Evolutionary conservation across 1,139 yeast genomes (phyloP).

Genomic region (Nakaseomyces nivariensis): DNA sequence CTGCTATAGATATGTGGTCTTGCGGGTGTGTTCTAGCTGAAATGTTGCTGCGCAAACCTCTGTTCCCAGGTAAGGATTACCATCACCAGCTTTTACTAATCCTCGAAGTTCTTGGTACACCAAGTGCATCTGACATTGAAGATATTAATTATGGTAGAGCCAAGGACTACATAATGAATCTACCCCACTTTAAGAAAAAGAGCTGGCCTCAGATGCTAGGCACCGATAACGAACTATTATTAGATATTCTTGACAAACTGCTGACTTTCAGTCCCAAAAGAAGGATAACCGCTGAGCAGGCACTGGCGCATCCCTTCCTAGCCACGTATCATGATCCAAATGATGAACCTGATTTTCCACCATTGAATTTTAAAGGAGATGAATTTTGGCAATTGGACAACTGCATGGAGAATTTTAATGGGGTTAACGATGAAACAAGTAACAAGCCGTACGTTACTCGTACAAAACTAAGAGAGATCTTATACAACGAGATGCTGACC

Average conservation of each 20-base stretch:
- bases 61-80: slow-evolving; percentile 75
- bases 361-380: slow-evolving; percentile 38
- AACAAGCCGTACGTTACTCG: slow-evolving; percentile 19
- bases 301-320: slow-evolving; percentile 57
- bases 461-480: slow-evolving; percentile 35
- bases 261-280: slow-evolving; percentile 55
- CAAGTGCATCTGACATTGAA: slow-evolving; percentile 45
- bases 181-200: slow-evolving; percentile 44
- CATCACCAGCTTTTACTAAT: slow-evolving; percentile 56
- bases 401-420: slow-evolving; percentile 32
- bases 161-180: slow-evolving; percentile 46
- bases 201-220: slow-evolving; percentile 39
- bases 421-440: slow-evolving; percentile 23
- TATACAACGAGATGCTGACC: slow-evolving; percentile 47
- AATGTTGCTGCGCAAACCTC: slow-evolving; percentile 49
- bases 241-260: slow-evolving; percentile 51
- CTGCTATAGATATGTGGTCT: slow-evolving; percentile 71
- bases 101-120: slow-evolving; percentile 56
- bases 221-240: slow-evolving; percentile 42
- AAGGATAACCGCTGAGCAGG: slow-evolving; percentile 55
- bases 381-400: slow-evolving; percentile 58
- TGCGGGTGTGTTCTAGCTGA: slow-evolving; percentile 73
- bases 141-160: slow-evolving; percentile 54
- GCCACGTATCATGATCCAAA: slow-evolving; percentile 58
- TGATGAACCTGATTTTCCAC: slow-evolving; percentile 56